A percentile compares a stretch with the other conserved stretches of the same genome.
These are phyloP conservation scores for Entelexis sorbosivorans DNA, from an alignment of 1,139 yeast species.

Conservation along the genomic window DNA sequence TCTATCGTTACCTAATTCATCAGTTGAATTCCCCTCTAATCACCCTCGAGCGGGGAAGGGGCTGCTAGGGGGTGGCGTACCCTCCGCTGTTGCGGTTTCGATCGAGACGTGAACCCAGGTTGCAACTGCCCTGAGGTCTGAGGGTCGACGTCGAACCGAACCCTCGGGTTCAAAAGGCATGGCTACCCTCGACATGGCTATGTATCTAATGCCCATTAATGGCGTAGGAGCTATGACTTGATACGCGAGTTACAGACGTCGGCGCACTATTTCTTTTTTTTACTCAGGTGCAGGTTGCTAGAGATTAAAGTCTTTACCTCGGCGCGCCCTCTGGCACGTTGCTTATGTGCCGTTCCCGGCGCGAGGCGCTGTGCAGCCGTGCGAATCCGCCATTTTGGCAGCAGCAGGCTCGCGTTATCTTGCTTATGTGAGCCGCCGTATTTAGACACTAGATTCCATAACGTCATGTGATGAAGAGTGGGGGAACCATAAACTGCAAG, in stretches of 20 bases:
- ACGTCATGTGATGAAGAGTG: neutral
- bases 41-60: conserved; percentile 8
- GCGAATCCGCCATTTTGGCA: neutral
- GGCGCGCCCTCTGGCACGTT: neutral
- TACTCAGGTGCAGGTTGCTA: neutral
- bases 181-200: neutral
- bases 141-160: conserved; percentile 5
- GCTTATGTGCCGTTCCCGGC: conserved; percentile 3
- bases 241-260: no score
- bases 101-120: neutral
- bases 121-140: conserved; percentile 2
- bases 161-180: neutral
- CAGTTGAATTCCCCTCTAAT: neutral
- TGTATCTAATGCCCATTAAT: no score
- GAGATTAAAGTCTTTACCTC: neutral
- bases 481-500: no score
- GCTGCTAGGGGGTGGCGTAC: conserved; percentile 2
- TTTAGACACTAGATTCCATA: neutral
- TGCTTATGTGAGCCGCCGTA: neutral
- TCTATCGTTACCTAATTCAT: neutral
- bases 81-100: neutral
- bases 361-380: neutral
- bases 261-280: no score
- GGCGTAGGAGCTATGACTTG: no score
- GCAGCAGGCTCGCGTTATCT: neutral